A percentile compares a stretch with the other conserved stretches of the same genome.
These are phyloP conservation scores for Anisodus tanguticus DNA, from an alignment of 257 asterid species.

Conservation along the genomic window DNA sequence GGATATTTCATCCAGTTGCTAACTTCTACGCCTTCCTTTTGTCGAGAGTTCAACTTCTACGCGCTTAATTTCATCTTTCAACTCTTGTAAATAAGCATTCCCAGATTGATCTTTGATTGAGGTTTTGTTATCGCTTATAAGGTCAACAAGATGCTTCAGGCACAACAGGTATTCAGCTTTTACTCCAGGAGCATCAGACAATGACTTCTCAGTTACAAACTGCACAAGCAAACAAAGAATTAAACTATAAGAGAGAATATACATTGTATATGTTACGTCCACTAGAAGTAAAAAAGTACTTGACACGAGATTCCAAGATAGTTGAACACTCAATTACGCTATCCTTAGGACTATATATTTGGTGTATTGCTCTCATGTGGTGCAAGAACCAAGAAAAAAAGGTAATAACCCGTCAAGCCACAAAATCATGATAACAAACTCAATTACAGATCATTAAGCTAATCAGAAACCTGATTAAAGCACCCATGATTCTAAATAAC, in stretches of 20 bases:
- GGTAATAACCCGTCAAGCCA: background rate
- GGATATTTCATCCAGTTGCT: background rate
- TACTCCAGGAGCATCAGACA: conserved; percentile 53
- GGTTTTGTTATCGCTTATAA: conserved; percentile 39
- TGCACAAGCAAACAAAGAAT: conserved; percentile 41
- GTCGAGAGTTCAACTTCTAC: conserved; percentile 51
- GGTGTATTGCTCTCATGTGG: background rate
- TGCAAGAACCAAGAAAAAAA: background rate
- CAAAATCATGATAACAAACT: background rate
- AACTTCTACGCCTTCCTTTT: conserved; percentile 27
- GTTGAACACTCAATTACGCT: background rate
- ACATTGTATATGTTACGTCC: background rate
- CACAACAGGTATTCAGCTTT: conserved; percentile 73
- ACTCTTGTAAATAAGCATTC: conserved; percentile 38
- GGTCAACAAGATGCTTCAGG: conserved; percentile 48
- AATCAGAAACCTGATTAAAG: background rate
- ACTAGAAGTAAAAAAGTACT: background rate
- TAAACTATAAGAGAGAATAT: background rate
- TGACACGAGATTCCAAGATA: background rate
- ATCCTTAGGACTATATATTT: background rate
- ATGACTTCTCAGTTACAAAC: conserved; percentile 51
- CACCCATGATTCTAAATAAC: background rate
- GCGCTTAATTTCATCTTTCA: conserved; percentile 57
- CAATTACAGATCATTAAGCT: background rate
- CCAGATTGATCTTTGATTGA: conserved; percentile 31